phyloP scores from a whole-genome alignment of 345 rosid genomes.

The Brassica cretica region DNA sequence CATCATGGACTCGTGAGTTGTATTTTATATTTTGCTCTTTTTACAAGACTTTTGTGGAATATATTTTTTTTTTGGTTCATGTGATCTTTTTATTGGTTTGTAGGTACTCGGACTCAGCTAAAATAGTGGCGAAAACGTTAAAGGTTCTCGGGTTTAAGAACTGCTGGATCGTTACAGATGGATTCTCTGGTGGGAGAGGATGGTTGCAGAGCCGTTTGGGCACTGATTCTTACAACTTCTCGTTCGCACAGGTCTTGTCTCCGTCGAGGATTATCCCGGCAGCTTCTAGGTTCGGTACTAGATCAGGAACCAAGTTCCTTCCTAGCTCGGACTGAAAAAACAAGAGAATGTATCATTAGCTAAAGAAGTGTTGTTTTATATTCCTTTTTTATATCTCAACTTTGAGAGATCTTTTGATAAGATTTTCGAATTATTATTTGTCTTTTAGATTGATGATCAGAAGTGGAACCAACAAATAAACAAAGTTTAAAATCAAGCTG shows the following conservation, averaged over 20 bases:
- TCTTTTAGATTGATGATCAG: constrained; percentile 16
- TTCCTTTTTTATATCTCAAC: constrained; percentile 5
- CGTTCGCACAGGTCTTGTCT: constrained; percentile 63
- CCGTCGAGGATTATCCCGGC: constrained; percentile 70
- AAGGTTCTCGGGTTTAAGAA: constrained; percentile 75
- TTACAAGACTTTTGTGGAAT: background rate
- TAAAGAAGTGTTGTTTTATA: background rate
- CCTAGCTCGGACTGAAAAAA: constrained; percentile 62
- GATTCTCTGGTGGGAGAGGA: constrained; percentile 85
- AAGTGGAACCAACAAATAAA: background rate
- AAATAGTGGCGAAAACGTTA: constrained; percentile 68
- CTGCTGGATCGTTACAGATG: constrained; percentile 73
- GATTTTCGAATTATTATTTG: background rate
- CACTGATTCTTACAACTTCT: constrained; percentile 71
- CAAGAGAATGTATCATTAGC: background rate
- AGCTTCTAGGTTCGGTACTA: constrained; percentile 57
- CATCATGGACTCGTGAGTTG: constrained; percentile 85
- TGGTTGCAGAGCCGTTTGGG: constrained; percentile 92
- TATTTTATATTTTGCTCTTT: constrained; percentile 3
- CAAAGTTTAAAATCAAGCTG: background rate
- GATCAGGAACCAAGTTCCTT: constrained; percentile 65
- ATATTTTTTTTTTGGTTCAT: background rate
- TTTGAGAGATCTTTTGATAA: constrained; percentile 24
- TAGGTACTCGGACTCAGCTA: constrained; percentile 85
- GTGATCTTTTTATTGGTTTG: background rate